Evolutionary conservation across 2,329 filamentous ascomycete species (phyloP).

Genomic region (Botrytis cinerea): DNA sequence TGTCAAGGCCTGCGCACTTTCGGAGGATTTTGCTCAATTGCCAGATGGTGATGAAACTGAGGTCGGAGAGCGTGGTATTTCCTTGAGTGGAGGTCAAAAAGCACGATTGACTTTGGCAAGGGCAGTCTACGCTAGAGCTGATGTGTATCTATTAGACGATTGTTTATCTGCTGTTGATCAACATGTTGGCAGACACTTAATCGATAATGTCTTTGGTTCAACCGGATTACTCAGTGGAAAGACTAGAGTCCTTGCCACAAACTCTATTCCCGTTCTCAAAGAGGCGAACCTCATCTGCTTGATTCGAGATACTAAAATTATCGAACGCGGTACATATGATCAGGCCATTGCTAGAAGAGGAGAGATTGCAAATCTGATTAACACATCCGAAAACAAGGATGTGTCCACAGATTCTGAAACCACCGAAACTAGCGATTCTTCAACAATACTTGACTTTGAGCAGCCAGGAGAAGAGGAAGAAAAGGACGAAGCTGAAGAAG

Average conservation of each 20-base stretch:
- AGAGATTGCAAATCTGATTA: constrained; percentile 81
- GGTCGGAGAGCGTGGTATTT: constrained; percentile 95
- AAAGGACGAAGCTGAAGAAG: constrained; percentile 68
- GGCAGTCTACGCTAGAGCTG: constrained; percentile 94
- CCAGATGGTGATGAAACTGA: constrained; percentile 96
- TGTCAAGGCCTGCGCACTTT: constrained; percentile 83
- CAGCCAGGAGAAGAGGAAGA: constrained; percentile 54
- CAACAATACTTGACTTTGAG: constrained; percentile 54
- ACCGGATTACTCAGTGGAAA: constrained; percentile 81
- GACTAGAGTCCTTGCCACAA: constrained; percentile 90
- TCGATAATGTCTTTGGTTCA: constrained; percentile 87
- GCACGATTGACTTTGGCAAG: constrained; percentile 88
- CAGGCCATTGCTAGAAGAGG: constrained; percentile 94
- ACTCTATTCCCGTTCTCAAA: constrained; percentile 86
- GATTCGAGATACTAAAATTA: constrained; percentile 77
- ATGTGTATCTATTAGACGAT: constrained; percentile 93
- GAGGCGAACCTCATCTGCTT: constrained; percentile 89
- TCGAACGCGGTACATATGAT: constrained; percentile 86
- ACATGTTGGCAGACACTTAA: constrained; percentile 92
- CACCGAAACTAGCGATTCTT: constrained; percentile 55
- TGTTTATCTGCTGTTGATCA: constrained; percentile 97
- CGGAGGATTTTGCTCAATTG: constrained; percentile 87
- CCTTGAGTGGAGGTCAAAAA: constrained; percentile 93
- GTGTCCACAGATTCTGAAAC: constrained; percentile 45
- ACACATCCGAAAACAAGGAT: constrained; percentile 66